Conservation (phyloP, 306 rosid genomes). For the Clitoria ternatea region DNA sequence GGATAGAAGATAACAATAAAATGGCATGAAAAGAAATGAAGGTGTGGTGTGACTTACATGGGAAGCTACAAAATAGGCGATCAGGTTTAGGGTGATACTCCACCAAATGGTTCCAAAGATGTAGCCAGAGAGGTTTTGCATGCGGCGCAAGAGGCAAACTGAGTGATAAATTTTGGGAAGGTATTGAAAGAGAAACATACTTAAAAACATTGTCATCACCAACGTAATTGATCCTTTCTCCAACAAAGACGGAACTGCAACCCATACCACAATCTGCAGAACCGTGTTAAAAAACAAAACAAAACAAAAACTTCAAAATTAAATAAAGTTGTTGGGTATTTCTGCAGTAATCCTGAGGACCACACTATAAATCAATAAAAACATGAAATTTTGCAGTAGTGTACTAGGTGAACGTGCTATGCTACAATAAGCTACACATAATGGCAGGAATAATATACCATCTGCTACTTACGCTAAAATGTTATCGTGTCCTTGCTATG, state of each 20-base stretch:
- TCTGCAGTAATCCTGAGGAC: background rate
- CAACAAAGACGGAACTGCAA: constrained; percentile 58
- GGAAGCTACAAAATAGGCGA: constrained; percentile 91
- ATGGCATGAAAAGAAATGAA: background rate
- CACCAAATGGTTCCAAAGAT: constrained; percentile 94
- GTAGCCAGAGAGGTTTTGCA: constrained; percentile 77
- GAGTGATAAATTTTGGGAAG: constrained; percentile 90
- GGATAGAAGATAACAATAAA: too few relatives aligned
- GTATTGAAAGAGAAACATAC: constrained; percentile 73
- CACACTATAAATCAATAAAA: background rate
- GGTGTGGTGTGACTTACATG: constrained; percentile 50
- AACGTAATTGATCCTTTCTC: constrained; percentile 55
- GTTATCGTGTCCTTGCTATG: background rate
- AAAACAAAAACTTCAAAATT: background rate
- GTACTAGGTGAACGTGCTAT: background rate
- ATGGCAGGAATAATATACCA: background rate
- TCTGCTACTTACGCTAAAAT: background rate
- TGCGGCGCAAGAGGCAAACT: constrained; percentile 69
- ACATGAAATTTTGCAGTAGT: background rate
- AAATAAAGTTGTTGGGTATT: background rate
- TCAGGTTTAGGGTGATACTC: constrained; percentile 92
- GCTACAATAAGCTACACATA: background rate
- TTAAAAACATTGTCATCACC: constrained; percentile 75
- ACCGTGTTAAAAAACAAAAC: background rate
- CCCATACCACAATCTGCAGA: constrained; percentile 76